Evolutionary conservation across 2,329 filamentous ascomycete species (phyloP), one percentile per base, ranked within the genome.

Genomic region (Penicillium sclerotigenum): DNA sequence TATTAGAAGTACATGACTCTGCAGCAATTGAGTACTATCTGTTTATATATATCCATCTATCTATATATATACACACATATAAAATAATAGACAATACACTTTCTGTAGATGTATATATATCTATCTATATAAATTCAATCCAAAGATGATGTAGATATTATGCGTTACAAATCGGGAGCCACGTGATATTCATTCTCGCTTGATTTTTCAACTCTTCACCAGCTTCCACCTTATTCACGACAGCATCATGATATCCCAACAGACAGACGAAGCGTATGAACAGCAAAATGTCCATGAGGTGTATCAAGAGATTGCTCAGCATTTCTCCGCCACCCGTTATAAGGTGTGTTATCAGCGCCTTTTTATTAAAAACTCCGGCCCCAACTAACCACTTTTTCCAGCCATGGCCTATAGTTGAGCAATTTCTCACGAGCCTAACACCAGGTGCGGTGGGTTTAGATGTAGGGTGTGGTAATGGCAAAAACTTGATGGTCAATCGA

Each of bases 391-490:
- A 26, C n/a, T 22, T 31, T 31, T 42, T 55, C 29, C 59, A 87
- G 84, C 91, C 94, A 59, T 99, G 94, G 94, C 94, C 94, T 22
- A 87, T 95, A 65, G 89, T 97, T 54, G 84, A 91, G 60, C 79
- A 80, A 34, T 97, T 97, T 72, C 82, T 97, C 34, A 77, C 80
- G 47, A 77, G 79, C 31, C 83, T 89, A 46, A 71, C 80, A 0
- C 76, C 85, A 13, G 93, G 92, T 26, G 83, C 89, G 47, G 76
- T 97, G 54, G 94, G 94, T 10, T 81, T 96, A 31, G 94, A 99
- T 74, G 81, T 97, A 54, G 94, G 94, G 58, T 97, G 94, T 75
- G 94, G 94, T 57, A 99, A 99, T 77, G 94, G 94, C 64, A 97
- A 97, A 80, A 97, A 97, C 73, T 79, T 97, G 58, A 79, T 83